These are phyloP conservation scores for Kernera saxatilis DNA, from an alignment of 345 rosid species.

Conservation along the genomic window DNA sequence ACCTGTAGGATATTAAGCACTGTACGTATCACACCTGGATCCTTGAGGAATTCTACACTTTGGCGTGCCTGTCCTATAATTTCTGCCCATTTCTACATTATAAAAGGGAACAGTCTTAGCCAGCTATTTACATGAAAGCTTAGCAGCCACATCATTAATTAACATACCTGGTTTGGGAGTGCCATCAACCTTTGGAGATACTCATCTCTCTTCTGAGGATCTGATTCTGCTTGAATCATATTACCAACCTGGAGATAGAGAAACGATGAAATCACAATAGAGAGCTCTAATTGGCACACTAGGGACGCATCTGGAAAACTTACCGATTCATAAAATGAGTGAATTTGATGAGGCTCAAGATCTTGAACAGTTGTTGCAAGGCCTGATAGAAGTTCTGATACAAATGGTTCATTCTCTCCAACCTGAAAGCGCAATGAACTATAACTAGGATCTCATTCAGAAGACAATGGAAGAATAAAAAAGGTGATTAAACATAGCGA, in stretches of 20 bases:
- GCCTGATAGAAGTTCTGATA: conserved; percentile 91
- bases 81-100: conserved; percentile 90
- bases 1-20: conserved; percentile 97
- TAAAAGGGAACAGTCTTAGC: conserved; percentile 4
- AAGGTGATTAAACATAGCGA: not conserved
- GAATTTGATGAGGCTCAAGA: conserved; percentile 99
- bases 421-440: conserved; percentile 49
- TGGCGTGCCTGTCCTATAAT: conserved; percentile 93
- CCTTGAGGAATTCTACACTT: conserved; percentile 88
- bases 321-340: conserved; percentile 97
- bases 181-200: conserved; percentile 90
- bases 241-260: conserved; percentile 65
- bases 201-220: conserved; percentile 92
- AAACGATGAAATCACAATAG: not conserved
- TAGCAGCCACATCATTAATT: not conserved
- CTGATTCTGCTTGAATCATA: conserved; percentile 99
- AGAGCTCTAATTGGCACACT: not conserved
- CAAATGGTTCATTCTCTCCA: conserved; percentile 96
- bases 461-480: not conserved
- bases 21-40: conserved; percentile 79
- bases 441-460: not conserved
- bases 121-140: conserved; percentile 2
- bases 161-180: conserved; percentile 85
- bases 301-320: conserved; percentile 9
- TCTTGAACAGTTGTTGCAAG: conserved; percentile 93